Evolutionary conservation across 306 rosid species (phyloP).

Genomic region (Ochetophila trinervis): DNA sequence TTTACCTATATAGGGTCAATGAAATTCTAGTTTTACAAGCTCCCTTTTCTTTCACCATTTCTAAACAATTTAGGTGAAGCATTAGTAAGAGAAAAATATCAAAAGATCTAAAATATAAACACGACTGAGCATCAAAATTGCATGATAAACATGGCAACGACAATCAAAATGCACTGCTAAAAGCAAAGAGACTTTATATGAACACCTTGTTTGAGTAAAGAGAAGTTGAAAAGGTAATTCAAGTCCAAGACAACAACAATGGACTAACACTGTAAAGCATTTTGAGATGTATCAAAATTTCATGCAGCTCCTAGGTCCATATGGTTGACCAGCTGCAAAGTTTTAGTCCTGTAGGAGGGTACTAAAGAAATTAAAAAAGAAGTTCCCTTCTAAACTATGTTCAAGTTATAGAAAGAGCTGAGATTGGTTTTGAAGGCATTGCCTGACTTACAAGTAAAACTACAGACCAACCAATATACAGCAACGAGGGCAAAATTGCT

Average conservation of each 20-base stretch:
- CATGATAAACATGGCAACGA: background rate
- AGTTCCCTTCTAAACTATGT: slow-evolving; percentile 24
- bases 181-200: too few species aligned
- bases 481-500: slow-evolving; percentile 12
- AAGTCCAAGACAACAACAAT: background rate
- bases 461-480: slow-evolving; percentile 7
- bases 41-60: slow-evolving; percentile 1
- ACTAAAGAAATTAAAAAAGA: background rate
- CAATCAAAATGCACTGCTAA: background rate
- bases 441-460: slow-evolving; percentile 18
- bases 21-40: background rate
- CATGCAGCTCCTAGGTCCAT: slow-evolving; percentile 26
- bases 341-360: background rate
- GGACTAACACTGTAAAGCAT: slow-evolving; percentile 8
- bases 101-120: too few species aligned
- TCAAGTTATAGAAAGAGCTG: slow-evolving; percentile 17
- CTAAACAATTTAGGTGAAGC: background rate
- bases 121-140: background rate
- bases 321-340: slow-evolving; percentile 18
- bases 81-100: background rate
- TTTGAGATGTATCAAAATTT: slow-evolving; percentile 8
- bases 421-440: slow-evolving; percentile 25
- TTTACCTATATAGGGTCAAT: too few species aligned
- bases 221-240: background rate
- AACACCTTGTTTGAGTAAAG: background rate